Evolutionary conservation across 768 basidiomycete species (phyloP).

Genomic region (Sutorius australiensis): DNA sequence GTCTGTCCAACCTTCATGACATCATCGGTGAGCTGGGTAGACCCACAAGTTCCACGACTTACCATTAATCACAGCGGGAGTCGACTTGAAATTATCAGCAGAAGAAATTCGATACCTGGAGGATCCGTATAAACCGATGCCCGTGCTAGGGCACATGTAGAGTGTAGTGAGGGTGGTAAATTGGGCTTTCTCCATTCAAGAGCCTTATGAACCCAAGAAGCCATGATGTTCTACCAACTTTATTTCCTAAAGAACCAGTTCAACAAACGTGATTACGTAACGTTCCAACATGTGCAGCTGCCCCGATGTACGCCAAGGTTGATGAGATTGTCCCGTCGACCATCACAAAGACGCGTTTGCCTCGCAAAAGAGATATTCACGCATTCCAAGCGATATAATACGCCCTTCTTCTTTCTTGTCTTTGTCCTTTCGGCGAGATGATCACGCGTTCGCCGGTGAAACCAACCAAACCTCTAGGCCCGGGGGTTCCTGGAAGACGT

Average conservation of each 20-base stretch:
- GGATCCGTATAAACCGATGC: slow-evolving; percentile 41
- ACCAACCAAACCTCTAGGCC: slow-evolving; percentile 4
- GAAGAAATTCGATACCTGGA: slow-evolving; percentile 49
- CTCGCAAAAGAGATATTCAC: neutral
- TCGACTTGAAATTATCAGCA: slow-evolving; percentile 41
- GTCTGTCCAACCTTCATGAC: slow-evolving; percentile 37
- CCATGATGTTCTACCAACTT: too few species aligned
- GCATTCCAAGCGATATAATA: neutral
- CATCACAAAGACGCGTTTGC: slow-evolving; percentile 5
- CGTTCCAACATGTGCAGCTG: too few species aligned
- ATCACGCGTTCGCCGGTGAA: slow-evolving; percentile 31
- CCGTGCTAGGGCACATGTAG: slow-evolving; percentile 38
- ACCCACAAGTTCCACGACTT: neutral
- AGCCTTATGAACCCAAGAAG: neutral
- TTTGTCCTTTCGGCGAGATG: slow-evolving; percentile 13
- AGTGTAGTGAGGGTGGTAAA: neutral
- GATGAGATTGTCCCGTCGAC: slow-evolving; percentile 12
- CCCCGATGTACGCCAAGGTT: neutral
- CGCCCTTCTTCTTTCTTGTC: neutral
- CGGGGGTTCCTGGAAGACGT: slow-evolving; percentile 15
- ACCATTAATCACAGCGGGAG: slow-evolving; percentile 22
- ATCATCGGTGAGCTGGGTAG: slow-evolving; percentile 32
- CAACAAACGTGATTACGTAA: too few species aligned
- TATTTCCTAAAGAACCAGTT: neutral
- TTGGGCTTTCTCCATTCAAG: neutral